These are phyloP conservation scores for Spencermartinsiella europaea DNA, from an alignment of 805 yeast genomes.

Conservation along the genomic window DNA sequence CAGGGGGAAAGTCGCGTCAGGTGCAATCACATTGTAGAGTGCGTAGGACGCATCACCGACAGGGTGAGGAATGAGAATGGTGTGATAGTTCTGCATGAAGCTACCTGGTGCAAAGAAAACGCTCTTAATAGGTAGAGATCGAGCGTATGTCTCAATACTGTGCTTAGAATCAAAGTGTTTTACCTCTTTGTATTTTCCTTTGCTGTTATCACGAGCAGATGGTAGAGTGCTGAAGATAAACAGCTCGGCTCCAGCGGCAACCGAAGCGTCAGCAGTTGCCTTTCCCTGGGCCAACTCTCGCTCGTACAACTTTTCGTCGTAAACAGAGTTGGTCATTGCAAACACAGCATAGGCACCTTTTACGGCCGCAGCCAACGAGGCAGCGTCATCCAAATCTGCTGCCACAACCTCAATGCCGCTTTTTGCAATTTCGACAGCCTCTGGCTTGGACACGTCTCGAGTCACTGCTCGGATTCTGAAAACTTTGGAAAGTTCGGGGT, in stretches of 20 bases:
- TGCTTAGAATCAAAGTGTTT: slow-evolving; percentile 2
- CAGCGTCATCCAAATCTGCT: slow-evolving; percentile 7
- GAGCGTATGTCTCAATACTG: slow-evolving; percentile 7
- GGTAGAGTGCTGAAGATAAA: slow-evolving; percentile 2
- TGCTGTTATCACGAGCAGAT: background rate
- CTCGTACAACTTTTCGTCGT: background rate
- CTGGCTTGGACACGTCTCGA: slow-evolving; percentile 6
- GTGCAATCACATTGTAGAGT: background rate
- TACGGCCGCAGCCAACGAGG: background rate
- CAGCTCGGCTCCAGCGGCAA: slow-evolving; percentile 3
- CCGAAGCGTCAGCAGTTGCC: slow-evolving; percentile 6
- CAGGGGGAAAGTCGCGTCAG: slow-evolving; percentile 3
- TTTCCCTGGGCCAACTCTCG: slow-evolving; percentile 5
- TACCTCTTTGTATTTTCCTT: slow-evolving; percentile 1
- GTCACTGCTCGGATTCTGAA: slow-evolving; percentile 4
- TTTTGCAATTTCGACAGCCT: slow-evolving; percentile 7
- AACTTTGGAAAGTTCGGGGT: slow-evolving; percentile 1
- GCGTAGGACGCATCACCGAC: slow-evolving; percentile 9
- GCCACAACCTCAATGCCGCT: slow-evolving; percentile 18
- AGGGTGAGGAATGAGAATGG: slow-evolving; percentile 3
- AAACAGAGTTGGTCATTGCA: background rate
- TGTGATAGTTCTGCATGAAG: slow-evolving; percentile 6
- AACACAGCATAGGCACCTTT: slow-evolving; percentile 4
- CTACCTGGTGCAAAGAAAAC: slow-evolving; percentile 6
- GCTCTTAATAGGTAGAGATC: slow-evolving; percentile 7